A percentile compares a stretch with the other conserved stretches of the same genome.
Conservation (phyloP, 1,284 basidiomycete genomes). For the Trichosporon sp. region DNA sequence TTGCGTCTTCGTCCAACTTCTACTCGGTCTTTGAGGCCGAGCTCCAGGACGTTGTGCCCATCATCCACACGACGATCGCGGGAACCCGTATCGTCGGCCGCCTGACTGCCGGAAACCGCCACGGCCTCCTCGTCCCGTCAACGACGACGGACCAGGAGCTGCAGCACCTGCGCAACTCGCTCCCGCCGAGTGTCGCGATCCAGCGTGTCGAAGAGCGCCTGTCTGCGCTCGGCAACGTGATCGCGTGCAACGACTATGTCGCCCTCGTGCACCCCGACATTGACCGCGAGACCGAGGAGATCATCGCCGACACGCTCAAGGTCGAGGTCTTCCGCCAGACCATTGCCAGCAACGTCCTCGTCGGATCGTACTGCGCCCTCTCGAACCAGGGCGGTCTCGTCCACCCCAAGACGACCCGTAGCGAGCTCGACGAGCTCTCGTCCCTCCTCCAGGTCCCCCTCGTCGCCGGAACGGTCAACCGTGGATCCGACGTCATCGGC, state of each 20-base stretch:
- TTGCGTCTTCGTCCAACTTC: slow-evolving; percentile 96
- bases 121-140: slow-evolving; percentile 92
- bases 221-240: slow-evolving; percentile 95
- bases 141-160: slow-evolving; percentile 98
- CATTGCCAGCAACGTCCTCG: slow-evolving; percentile 93
- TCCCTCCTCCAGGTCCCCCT: slow-evolving; percentile 92
- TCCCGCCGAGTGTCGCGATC: slow-evolving; percentile 87
- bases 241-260: slow-evolving; percentile 97
- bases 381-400: slow-evolving; percentile 92
- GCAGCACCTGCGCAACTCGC: slow-evolving; percentile 94
- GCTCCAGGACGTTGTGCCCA: slow-evolving; percentile 88
- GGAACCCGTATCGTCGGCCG: slow-evolving; percentile 94
- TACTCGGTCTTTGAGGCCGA: slow-evolving; percentile 97
- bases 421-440: slow-evolving; percentile 97
- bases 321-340: slow-evolving; percentile 99
- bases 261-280: slow-evolving; percentile 96
- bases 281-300: slow-evolving; percentile 98
- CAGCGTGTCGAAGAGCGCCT: slow-evolving; percentile 96
- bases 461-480: slow-evolving; percentile 96
- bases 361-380: slow-evolving; percentile 92
- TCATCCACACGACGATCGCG: slow-evolving; percentile 94
- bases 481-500: slow-evolving; percentile 96
- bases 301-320: slow-evolving; percentile 98
- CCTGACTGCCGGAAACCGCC: slow-evolving; percentile 90
- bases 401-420: slow-evolving; percentile 93